Percentiles rank a stretch among this genome's conserved stretches.
Evolutionary conservation across 495 filamentous ascomycete genomes (phyloP).

Genomic region (Zalerion maritima): DNA sequence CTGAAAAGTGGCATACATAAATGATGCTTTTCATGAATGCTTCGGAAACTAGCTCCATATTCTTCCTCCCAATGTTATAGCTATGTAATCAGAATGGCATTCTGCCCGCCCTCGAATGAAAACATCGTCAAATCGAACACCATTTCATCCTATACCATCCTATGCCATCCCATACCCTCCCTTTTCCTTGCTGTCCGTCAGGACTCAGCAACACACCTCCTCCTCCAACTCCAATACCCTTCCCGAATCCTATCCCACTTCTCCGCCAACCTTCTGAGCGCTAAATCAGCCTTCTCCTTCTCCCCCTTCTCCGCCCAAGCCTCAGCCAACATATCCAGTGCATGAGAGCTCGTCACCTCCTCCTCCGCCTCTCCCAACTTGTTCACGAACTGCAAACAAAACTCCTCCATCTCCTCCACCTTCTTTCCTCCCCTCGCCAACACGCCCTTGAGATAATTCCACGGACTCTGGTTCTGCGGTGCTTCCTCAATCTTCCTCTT

Average conservation of each 20-base stretch:
- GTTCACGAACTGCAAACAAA: slow-evolving; percentile 50
- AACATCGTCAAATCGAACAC: too few relatives aligned
- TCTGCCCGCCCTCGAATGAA: too few relatives aligned
- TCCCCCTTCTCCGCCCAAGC: slow-evolving; percentile 50
- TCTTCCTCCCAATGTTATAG: too few relatives aligned
- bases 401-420: slow-evolving; percentile 43
- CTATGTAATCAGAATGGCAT: too few relatives aligned
- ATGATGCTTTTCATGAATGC: too few relatives aligned
- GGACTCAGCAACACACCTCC: slow-evolving; percentile 18
- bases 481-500: slow-evolving; percentile 56
- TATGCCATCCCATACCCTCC: slow-evolving; percentile 1
- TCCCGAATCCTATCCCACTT: slow-evolving; percentile 83
- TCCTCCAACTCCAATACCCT: slow-evolving; percentile 85
- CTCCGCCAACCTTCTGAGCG: slow-evolving; percentile 57
- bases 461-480: slow-evolving; percentile 86
- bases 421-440: slow-evolving; percentile 46
- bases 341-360: slow-evolving; percentile 60
- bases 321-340: slow-evolving; percentile 81
- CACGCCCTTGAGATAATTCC: slow-evolving; percentile 79
- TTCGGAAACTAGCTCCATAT: too few relatives aligned
- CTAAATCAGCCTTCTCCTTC: slow-evolving; percentile 43
- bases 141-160: background rate
- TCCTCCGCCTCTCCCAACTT: slow-evolving; percentile 29
- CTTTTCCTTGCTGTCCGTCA: too few relatives aligned
- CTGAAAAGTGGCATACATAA: too few relatives aligned